Base-by-base conservation (phyloP, 2,329 filamentous ascomycete species). In the Aureobasidium sp. region DNA sequence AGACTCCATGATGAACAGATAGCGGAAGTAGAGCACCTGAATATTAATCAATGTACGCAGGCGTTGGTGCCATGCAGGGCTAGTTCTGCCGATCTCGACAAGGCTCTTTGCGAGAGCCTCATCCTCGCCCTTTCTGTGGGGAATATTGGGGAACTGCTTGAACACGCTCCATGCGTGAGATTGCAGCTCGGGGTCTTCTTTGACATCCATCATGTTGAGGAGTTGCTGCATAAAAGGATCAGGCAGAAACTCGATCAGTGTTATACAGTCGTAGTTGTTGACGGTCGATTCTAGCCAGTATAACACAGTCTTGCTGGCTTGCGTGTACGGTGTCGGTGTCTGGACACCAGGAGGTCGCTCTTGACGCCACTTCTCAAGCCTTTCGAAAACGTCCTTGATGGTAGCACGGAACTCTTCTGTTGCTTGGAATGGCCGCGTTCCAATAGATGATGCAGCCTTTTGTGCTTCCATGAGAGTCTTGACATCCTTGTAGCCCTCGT, bases 121-220 rank as follows among this genome's bases (percentile, higher is more conserved):
- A 68, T 96, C 91, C 73, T 97, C 90, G 63, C 92, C 91, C 36
- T 87, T 84, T 1, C 90, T 87, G 77, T 97, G 93, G 0, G 94
- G 92, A 62, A 99, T 91, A 73, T 99, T 99, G 15, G 94, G 91
- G 17, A 99, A 79, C 71, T 99, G 93, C 7, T 93, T 88, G 79
- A 97, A 99, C 45, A 99, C 94, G 71, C 96, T 91, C 72, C 97
- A 99, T 0, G 94, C 93, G 9, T 97, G 82, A 11, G 89, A 88
- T 80, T 97, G 95, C 2, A 99, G 82, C 74, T 99, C 95, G 0
- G 91, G 91, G 70, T 99, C 94, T 74, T 99, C 94, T 74, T 97
- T 97, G 73, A 99, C 91, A 71, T 99, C 94, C 93, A 99, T 99
- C 94, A 99, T 99, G 79, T 99, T 92, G 58, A 99, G 79, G 15